Conservation (phyloP, 768 basidiomycete genomes). For the Pleurotus tuber-regium region DNA sequence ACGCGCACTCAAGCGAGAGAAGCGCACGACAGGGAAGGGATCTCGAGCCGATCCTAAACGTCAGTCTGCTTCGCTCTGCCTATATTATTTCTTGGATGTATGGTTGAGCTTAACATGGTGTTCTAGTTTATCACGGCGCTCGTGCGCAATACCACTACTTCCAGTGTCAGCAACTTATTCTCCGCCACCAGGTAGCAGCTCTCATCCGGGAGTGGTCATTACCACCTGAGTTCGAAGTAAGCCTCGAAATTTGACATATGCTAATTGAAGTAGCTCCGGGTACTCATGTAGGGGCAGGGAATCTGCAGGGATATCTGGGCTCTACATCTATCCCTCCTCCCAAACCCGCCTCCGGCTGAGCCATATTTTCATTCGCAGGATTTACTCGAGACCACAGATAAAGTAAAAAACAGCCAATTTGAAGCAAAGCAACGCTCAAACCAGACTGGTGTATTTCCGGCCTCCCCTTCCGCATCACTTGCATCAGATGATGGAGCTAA, state of each 20-base stretch:
- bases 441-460: too few species aligned
- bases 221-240: slow-evolving; percentile 78
- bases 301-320: slow-evolving; percentile 83
- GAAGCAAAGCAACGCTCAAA: neutral
- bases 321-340: slow-evolving; percentile 62
- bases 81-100: slow-evolving; percentile 3
- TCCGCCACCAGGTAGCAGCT: slow-evolving; percentile 73
- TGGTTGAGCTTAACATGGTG: neutral
- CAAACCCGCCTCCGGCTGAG: slow-evolving; percentile 59
- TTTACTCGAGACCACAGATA: slow-evolving; percentile 13
- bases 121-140: slow-evolving; percentile 78
- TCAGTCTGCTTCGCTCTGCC: slow-evolving; percentile 20
- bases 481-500: too few species aligned
- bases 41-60: slow-evolving; percentile 62
- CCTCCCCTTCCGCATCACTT: too few species aligned
- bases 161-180: slow-evolving; percentile 78
- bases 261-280: too few species aligned
- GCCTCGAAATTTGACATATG: slow-evolving; percentile 14
- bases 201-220: slow-evolving; percentile 65
- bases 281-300: slow-evolving; percentile 36
- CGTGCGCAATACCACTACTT: slow-evolving; percentile 79
- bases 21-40: slow-evolving; percentile 47
- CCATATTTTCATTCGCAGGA: slow-evolving; percentile 48
- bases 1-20: slow-evolving; percentile 57
- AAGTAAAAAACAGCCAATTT: slow-evolving; percentile 6